Base-by-base conservation (phyloP, 2,329 filamentous ascomycete genomes). In the Aspergillus sclerotialis region DNA sequence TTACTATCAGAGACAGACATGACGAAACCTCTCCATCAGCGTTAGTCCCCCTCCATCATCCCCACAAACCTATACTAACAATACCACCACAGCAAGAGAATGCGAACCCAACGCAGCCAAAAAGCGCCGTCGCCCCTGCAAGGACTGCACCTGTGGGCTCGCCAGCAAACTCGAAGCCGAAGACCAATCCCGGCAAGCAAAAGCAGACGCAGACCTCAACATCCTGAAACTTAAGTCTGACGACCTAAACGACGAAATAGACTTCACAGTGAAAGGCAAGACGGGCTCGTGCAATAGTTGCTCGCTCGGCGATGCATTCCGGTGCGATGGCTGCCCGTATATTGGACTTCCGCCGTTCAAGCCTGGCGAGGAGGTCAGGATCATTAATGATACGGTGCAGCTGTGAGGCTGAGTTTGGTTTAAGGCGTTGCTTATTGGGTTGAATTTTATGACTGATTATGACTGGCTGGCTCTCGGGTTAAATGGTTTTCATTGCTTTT, bases 251-350 rank as follows among this genome's bases (percentile, higher is more conserved):
- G 53, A 37, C 9, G 90, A 96, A 62, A 74, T 96, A 7, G 92
- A 98, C 63, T 96, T 98, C 57, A 98, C 92, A 1, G 86, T 96
- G n/a, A 76, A 94, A 63, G 92, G 92, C 49, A 96, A 95, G 69
- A 85, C 90, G 5, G 90, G 92, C 35, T 93, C 85, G 12, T 98
- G 92, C 61, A 87, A 87, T 17, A 95, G 90, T 64, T 96, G 92
- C 63, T 83, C 88, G 17, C 72, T 98, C 11, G 92, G 92, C 32
- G 90, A 96, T 61, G 90, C 92, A 3, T 88, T 88, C 67, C 71
- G 82, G 26, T 86, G 82, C 57, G 78, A 78, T 32, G 78, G 56
- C 18, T 85, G 81, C 53, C 89, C 89, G 2, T 94, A 92, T 57
- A 84, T 94, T 51, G 89, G 89, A 4, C 73, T 98, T 48, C 92